Percentiles rank a stretch among this genome's conserved stretches.
phyloP scores from a whole-genome alignment of 2,329 filamentous ascomycete genomes.

The Acrodontium crateriforme region DNA sequence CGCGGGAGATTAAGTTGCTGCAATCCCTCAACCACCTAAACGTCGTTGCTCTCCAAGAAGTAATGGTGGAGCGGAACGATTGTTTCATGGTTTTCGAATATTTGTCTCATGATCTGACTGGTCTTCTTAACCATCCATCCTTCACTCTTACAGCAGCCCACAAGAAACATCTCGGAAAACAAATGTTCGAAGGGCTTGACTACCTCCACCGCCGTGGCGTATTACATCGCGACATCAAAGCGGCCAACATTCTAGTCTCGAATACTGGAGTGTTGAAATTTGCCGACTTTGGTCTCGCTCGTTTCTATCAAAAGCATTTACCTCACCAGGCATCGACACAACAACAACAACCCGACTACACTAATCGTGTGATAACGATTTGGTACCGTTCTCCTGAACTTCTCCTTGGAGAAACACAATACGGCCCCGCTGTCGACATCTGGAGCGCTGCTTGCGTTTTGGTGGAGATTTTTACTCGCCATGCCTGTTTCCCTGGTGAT shows the following conservation, averaged over 20 bases:
- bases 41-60: conserved; percentile 70
- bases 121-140: conserved; percentile 83
- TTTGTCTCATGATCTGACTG: conserved; percentile 87
- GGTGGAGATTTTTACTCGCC: conserved; percentile 87
- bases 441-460: conserved; percentile 97
- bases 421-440: conserved; percentile 80
- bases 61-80: conserved; percentile 97
- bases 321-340: too few relatives aligned
- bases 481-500: conserved; percentile 89
- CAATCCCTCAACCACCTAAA: conserved; percentile 73
- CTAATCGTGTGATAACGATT: conserved; percentile 95
- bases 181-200: conserved; percentile 85
- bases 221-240: conserved; percentile 93
- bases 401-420: conserved; percentile 79
- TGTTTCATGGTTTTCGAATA: conserved; percentile 99
- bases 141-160: conserved; percentile 75
- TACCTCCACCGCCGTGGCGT: conserved; percentile 91
- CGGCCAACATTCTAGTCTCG: conserved; percentile 90
- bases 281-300: conserved; percentile 88
- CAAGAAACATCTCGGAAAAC: conserved; percentile 83
- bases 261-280: conserved; percentile 79
- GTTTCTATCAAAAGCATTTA: conserved; percentile 96
- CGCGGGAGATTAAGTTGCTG: conserved; percentile 83
- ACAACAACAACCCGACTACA: conserved; percentile 85
- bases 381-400: conserved; percentile 92